Evolutionary conservation across 352 stramenopile genomes (phyloP).

Genomic region (Plasmopara halstedii): DNA sequence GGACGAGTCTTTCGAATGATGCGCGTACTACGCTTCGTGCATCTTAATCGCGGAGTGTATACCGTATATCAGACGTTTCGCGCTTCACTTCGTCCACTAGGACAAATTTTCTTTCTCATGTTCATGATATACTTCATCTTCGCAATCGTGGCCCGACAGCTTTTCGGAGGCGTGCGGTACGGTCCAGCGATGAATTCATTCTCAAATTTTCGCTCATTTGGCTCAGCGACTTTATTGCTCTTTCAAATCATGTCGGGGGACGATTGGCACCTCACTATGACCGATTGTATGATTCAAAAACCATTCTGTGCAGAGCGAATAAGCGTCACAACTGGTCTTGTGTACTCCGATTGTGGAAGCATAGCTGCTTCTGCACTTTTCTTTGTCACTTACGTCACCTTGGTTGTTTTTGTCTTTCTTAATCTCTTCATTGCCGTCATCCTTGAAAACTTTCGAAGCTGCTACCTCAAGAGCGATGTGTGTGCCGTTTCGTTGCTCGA

Average conservation of each 20-base stretch:
- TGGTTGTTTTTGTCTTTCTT: conserved; percentile 77
- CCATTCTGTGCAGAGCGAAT: conserved; percentile 51
- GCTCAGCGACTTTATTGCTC: conserved; percentile 50
- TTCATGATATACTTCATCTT: conserved; percentile 83
- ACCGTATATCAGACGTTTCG: conserved; percentile 74
- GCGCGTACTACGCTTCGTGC: conserved; percentile 68
- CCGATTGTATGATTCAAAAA: conserved; percentile 56
- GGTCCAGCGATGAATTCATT: conserved; percentile 55
- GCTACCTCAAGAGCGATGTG: conserved; percentile 70
- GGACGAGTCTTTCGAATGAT: conserved; percentile 71
- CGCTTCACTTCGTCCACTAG: conserved; percentile 52
- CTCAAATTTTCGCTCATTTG: conserved; percentile 66
- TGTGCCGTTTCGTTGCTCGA: conserved; percentile 68
- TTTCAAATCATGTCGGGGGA: conserved; percentile 81
- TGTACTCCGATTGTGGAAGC: conserved; percentile 61
- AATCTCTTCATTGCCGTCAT: conserved; percentile 82
- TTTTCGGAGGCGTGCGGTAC: conserved; percentile 59
- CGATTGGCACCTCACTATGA: conserved; percentile 79
- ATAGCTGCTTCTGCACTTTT: conserved; percentile 35
- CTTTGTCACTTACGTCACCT: conserved; percentile 65
- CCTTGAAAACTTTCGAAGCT: conserved; percentile 75
- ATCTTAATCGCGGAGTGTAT: conserved; percentile 61
- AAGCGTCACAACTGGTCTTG: conserved; percentile 18
- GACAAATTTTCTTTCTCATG: conserved; percentile 76
- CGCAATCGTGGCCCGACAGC: conserved; percentile 57